Percentiles rank a stretch among this genome's conserved stretches.
Conservation (phyloP, 2,329 filamentous ascomycete species). For the Fusarium sp. region DNA sequence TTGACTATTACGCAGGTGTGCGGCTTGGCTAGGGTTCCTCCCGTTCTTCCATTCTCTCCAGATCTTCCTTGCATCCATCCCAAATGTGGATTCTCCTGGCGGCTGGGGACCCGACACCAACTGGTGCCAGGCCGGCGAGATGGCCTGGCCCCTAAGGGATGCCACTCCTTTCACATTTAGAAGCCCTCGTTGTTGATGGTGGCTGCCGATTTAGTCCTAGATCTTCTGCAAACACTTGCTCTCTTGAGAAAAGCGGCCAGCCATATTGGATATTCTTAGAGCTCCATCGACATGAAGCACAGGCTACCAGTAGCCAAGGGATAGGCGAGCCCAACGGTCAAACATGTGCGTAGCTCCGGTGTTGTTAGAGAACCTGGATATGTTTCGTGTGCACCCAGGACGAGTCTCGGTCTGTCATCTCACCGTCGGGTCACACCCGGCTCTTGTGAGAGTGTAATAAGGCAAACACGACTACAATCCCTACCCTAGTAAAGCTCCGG, state of each 20-base stretch:
- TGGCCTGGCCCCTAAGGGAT: background rate
- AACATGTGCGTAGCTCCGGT: background rate
- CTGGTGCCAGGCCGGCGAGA: background rate
- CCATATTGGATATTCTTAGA: background rate
- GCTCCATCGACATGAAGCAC: background rate
- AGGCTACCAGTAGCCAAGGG: background rate
- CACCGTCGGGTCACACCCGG: background rate
- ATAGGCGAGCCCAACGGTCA: background rate
- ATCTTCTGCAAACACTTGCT: background rate
- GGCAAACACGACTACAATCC: background rate
- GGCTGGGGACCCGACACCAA: conserved; percentile 7
- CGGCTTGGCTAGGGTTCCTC: conserved; percentile 10
- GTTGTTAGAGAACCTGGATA: background rate
- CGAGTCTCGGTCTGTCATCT: background rate
- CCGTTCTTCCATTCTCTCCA: conserved; percentile 20
- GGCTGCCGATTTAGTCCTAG: background rate
- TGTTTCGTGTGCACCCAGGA: background rate
- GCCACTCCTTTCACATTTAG: conserved; percentile 29
- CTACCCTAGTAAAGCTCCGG: background rate
- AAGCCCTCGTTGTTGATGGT: conserved; percentile 1
- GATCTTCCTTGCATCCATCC: conserved; percentile 41
- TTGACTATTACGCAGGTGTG: background rate
- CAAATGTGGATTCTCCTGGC: conserved; percentile 25
- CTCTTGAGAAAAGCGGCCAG: background rate
- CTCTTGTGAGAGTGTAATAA: background rate